Evolutionary conservation across 106 monocot genomes (phyloP), one percentile per base, ranked within the genome.

Genomic region (Hemerocallis citrina): DNA sequence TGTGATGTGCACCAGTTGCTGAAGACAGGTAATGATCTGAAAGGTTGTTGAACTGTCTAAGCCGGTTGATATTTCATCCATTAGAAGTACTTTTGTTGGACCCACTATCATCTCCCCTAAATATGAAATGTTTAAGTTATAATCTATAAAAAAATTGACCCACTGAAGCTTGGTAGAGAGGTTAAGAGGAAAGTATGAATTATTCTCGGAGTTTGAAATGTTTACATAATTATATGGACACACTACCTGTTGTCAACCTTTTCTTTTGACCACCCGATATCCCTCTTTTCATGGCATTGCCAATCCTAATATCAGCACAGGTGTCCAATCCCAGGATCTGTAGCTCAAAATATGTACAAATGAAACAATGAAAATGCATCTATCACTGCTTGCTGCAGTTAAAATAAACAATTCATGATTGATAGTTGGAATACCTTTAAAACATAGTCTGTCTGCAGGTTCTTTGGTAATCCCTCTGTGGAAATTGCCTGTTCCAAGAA

Each of bases 251-350:
- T 14, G 59, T 69, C 19, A 71, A 62, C 17, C 70, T 71, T 71
- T 62, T 71, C 62, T 62, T 71, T 31, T 71, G 70, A 34, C 70
- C 70, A 29, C 70, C 70, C 7, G 70, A 71, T 37, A 71, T 71
- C 22, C 70, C 70, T 25, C 62, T 71, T 71, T 17, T 59, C 51
- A 54, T 52, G 32, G 37, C 60, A 54, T 71, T 62, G 21, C 70
- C 70, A 38, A 62, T 33, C 28, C 62, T 62, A 20, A 40, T 60
- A 9, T 49, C 70, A 28, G 62, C 50, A 30, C 70, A 71, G 10
- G 52, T 38, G 21, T 65, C 65, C 52, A 65, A 23, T 38, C 36
- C 65, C 23, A 65, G 65, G 24, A 65, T 65, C 65, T 65, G 38
- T 34, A 27, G 16, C 22, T 34, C 25, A 52, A 20, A n/a, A n/a